Conservation (phyloP, 1,139 yeast genomes). For the Yamadazyma mexicana region DNA sequence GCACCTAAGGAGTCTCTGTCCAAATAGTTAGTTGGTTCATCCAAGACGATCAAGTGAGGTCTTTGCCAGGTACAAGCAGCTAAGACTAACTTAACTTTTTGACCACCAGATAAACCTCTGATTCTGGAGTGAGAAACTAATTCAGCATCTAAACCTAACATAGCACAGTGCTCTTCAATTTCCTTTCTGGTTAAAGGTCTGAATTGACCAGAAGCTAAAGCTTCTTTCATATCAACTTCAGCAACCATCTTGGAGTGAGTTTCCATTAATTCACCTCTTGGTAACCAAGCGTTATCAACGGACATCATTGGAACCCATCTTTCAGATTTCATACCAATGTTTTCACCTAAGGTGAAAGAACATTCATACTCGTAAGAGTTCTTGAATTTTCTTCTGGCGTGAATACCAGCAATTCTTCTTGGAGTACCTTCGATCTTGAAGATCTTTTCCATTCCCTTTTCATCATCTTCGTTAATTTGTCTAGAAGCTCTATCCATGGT, state of each 20-base stretch:
- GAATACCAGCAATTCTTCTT: conserved; percentile 95
- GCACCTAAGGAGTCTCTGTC: conserved; percentile 99
- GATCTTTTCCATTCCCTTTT: conserved; percentile 98
- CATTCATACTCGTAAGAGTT: conserved; percentile 99
- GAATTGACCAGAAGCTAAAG: conserved; percentile 99
- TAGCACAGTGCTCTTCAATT: conserved; percentile 97
- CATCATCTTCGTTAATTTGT: conserved; percentile 95
- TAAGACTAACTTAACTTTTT: conserved; percentile 97
- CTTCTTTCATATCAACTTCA: conserved; percentile 99
- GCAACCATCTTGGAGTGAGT: conserved; percentile 99
- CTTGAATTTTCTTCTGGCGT: conserved; percentile 99
- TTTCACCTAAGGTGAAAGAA: conserved; percentile 96
- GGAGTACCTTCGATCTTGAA: conserved; percentile 98
- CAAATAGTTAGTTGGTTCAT: conserved; percentile 98
- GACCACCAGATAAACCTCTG: conserved; percentile 99
- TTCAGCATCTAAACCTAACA: conserved; percentile 98
- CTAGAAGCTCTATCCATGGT: conserved; percentile 99
- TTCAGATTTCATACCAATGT: conserved; percentile 98
- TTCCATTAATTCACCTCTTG: conserved; percentile 99
- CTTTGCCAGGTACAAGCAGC: conserved; percentile 99
- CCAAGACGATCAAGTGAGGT: conserved; percentile 98
- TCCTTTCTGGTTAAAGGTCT: conserved; percentile 99
- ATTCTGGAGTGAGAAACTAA: conserved; percentile 99
- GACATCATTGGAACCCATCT: conserved; percentile 99
- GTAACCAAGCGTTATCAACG: conserved; percentile 99